A percentile compares a stretch with the other conserved stretches of the same genome.
Evolutionary conservation across 2,329 filamentous ascomycete species (phyloP).

Genomic region (Colletotrichum ledebouriae): DNA sequence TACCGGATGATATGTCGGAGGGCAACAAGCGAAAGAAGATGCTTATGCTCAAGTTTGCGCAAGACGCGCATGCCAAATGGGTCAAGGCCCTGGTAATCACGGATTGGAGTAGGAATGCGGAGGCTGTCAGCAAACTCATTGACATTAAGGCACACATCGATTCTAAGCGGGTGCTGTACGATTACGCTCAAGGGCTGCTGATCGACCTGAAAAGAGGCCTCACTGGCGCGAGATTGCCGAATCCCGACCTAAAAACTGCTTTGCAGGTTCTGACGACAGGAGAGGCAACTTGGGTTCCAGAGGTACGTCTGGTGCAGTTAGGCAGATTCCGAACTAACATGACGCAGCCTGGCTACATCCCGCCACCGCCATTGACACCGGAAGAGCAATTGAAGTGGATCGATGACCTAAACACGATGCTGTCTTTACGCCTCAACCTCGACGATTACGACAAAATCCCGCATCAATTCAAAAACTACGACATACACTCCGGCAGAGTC

Average conservation of each 20-base stretch:
- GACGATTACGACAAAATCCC: slow-evolving; percentile 85
- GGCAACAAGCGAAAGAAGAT: slow-evolving; percentile 84
- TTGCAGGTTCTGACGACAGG: slow-evolving; percentile 86
- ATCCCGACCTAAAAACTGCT: slow-evolving; percentile 92
- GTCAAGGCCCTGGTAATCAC: slow-evolving; percentile 92
- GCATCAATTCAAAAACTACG: slow-evolving; percentile 80
- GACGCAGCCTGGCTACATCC: slow-evolving; percentile 79
- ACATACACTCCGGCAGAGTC: slow-evolving; percentile 85
- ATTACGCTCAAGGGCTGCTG: slow-evolving; percentile 71
- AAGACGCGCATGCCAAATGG: slow-evolving; percentile 86
- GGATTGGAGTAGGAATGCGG: slow-evolving; percentile 87
- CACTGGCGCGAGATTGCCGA: slow-evolving; percentile 80
- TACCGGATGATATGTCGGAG: slow-evolving; percentile 67
- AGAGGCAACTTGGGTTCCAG: slow-evolving; percentile 82
- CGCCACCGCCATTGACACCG: slow-evolving; percentile 77
- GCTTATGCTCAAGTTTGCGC: slow-evolving; percentile 80
- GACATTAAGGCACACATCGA: slow-evolving; percentile 85
- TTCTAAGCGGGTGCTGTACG: slow-evolving; percentile 71
- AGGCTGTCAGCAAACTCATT: slow-evolving; percentile 87
- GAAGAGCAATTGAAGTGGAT: slow-evolving; percentile 81
- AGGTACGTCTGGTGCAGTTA: slow-evolving; percentile 64
- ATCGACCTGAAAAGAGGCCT: slow-evolving; percentile 81
- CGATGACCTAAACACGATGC: slow-evolving; percentile 84
- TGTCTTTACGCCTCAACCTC: slow-evolving; percentile 86
- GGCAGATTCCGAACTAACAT: slow-evolving; percentile 19